These are phyloP conservation scores for Ustilago lituana DNA, from an alignment of 1,284 basidiomycete genomes.

Conservation along the genomic window DNA sequence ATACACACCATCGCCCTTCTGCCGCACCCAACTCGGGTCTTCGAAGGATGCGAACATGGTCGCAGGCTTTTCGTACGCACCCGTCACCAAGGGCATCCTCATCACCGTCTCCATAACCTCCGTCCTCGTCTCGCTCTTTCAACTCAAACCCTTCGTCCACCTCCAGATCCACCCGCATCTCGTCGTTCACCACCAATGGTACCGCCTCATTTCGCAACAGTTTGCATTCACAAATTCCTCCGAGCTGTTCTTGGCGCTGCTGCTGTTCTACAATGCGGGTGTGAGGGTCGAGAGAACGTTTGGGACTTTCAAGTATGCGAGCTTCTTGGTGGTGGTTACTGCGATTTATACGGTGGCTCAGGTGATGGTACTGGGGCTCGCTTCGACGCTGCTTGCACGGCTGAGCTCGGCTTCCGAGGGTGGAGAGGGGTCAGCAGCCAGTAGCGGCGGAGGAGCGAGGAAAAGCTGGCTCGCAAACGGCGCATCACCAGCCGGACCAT, in stretches of 20 bases:
- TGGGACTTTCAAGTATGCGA: constrained; percentile 84
- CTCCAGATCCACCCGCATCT: constrained; percentile 72
- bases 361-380: constrained; percentile 6
- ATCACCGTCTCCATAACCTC: constrained; percentile 21
- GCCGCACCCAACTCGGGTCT: no score
- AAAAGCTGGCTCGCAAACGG: constrained; percentile 10
- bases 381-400: neutral
- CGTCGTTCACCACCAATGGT: constrained; percentile 74
- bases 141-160: constrained; percentile 37
- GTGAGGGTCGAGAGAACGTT: constrained; percentile 83
- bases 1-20: no score
- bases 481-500: constrained; percentile 28
- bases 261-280: constrained; percentile 79
- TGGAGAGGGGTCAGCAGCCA: no score
- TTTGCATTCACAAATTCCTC: constrained; percentile 83
- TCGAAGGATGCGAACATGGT: constrained; percentile 24
- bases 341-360: constrained; percentile 14
- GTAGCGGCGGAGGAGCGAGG: no score
- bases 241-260: constrained; percentile 80
- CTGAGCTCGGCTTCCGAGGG: no score
- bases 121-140: constrained; percentile 64
- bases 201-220: constrained; percentile 81
- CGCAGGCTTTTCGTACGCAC: constrained; percentile 43
- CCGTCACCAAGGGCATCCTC: constrained; percentile 45
- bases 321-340: constrained; percentile 24